These are phyloP conservation scores for Blastobotrys attinorum DNA, from an alignment of 805 yeast genomes.

Conservation along the genomic window DNA sequence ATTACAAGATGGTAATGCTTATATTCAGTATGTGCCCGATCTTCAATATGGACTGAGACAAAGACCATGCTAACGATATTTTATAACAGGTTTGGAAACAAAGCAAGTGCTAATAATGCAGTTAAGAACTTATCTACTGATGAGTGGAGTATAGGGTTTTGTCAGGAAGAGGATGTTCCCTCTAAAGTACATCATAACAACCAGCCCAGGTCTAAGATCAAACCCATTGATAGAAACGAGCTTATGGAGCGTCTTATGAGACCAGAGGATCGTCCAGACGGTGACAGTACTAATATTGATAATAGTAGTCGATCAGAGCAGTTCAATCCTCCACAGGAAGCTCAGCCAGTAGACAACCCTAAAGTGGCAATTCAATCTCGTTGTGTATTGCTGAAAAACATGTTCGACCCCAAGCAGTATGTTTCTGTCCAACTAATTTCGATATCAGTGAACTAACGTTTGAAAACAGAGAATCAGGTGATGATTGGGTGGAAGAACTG, in stretches of 20 bases:
- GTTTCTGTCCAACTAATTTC: slow-evolving; percentile 4
- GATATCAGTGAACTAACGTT: neutral
- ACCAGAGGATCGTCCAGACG: slow-evolving; percentile 21
- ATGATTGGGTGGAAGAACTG: slow-evolving; percentile 27
- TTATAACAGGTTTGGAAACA: neutral
- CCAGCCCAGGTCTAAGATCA: too few relatives aligned
- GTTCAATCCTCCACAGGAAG: neutral
- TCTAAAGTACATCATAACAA: neutral
- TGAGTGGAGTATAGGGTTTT: neutral
- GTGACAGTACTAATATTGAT: too few relatives aligned
- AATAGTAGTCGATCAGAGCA: too few relatives aligned
- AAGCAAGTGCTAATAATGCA: neutral
- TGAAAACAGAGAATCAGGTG: slow-evolving; percentile 29
- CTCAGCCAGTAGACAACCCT: neutral
- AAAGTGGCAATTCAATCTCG: slow-evolving; percentile 18
- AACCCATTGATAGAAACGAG: slow-evolving; percentile 20
- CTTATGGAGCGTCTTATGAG: slow-evolving; percentile 27
- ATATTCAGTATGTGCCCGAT: neutral
- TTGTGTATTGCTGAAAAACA: slow-evolving; percentile 24
- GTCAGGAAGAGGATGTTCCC: neutral
- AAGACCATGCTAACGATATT: neutral
- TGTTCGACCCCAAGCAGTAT: slow-evolving; percentile 28
- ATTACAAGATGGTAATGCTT: slow-evolving; percentile 40
- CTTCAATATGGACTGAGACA: neutral
- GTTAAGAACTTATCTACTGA: neutral